A percentile compares a stretch with the other conserved stretches of the same genome.
phyloP scores from a whole-genome alignment of 2,329 filamentous ascomycete species.

The Aureobasidium leucospermi region DNA sequence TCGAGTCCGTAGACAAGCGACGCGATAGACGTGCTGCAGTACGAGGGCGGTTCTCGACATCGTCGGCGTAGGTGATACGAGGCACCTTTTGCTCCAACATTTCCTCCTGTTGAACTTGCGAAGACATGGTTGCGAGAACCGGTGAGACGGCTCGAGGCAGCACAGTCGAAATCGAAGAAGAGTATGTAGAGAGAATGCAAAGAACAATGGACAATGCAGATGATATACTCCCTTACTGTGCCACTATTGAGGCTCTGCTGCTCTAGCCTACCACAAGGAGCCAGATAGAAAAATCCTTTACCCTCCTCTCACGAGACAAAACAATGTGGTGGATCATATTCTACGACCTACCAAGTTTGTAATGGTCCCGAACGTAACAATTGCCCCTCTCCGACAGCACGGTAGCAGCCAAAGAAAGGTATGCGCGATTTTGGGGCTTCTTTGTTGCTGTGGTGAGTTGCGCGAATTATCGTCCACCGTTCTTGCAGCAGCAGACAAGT shows the following conservation, averaged over 20 bases:
- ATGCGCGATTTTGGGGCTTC: not conserved
- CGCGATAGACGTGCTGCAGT: constrained; percentile 17
- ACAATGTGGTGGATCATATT: not conserved
- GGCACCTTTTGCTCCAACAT: not conserved
- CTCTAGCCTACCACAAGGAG: too few species aligned
- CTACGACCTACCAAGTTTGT: not conserved
- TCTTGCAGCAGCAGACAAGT: not conserved
- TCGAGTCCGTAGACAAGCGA: constrained; percentile 24
- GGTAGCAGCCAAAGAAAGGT: not conserved
- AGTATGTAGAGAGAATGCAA: not conserved
- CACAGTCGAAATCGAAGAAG: not conserved
- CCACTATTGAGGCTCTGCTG: not conserved
- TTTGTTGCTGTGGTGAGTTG: not conserved
- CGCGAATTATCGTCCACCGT: not conserved
- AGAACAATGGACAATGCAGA: not conserved
- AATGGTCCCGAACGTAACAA: not conserved
- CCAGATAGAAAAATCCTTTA: not conserved
- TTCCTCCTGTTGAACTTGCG: not conserved
- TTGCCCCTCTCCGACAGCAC: too few species aligned
- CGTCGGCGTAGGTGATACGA: constrained; percentile 27
- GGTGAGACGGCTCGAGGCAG: not conserved
- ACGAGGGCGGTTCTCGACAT: constrained; percentile 28
- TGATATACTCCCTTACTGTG: not conserved
- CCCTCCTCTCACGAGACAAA: not conserved
- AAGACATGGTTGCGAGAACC: not conserved